These are phyloP conservation scores for Colletotrichum sublineola DNA, from an alignment of 2,329 filamentous ascomycete species.

Conservation along the genomic window DNA sequence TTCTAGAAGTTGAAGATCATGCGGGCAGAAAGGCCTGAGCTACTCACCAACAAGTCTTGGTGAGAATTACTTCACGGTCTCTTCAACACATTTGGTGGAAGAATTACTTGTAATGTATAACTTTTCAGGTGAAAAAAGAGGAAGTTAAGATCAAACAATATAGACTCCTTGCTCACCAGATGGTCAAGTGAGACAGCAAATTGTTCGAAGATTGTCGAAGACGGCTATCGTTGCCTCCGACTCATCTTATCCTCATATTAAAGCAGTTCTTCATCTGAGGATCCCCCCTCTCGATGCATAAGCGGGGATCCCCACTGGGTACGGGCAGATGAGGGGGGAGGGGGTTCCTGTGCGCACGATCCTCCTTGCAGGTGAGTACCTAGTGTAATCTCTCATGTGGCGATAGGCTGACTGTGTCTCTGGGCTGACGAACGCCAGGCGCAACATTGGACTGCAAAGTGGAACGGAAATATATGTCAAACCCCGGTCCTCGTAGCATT, in stretches of 20 bases:
- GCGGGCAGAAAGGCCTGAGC: slow-evolving; percentile 19
- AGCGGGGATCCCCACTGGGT: slow-evolving; percentile 48
- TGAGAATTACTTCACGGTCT: neutral
- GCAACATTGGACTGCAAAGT: slow-evolving; percentile 39
- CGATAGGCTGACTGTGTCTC: neutral
- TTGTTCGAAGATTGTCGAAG: too few relatives aligned
- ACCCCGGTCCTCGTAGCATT: slow-evolving; percentile 47
- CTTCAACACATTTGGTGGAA: too few relatives aligned
- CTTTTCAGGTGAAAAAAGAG: too few relatives aligned
- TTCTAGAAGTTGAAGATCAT: slow-evolving; percentile 29
- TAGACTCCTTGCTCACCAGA: too few relatives aligned
- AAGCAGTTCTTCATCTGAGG: too few relatives aligned
- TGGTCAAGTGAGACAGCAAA: too few relatives aligned
- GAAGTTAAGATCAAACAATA: too few relatives aligned
- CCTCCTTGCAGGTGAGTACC: slow-evolving; percentile 45
- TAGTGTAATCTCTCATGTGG: slow-evolving; percentile 15
- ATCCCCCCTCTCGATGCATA: slow-evolving; percentile 46
- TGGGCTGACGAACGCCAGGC: slow-evolving; percentile 40
- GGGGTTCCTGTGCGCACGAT: slow-evolving; percentile 45
- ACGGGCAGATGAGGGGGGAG: slow-evolving; percentile 46
- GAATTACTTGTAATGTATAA: too few relatives aligned
- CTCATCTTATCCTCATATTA: too few relatives aligned
- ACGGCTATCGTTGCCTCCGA: too few relatives aligned
- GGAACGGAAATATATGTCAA: slow-evolving; percentile 48
- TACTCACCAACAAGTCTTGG: neutral